Evolutionary conservation across 768 basidiomycete genomes (phyloP).

Genomic region (Termitomyces sp.): DNA sequence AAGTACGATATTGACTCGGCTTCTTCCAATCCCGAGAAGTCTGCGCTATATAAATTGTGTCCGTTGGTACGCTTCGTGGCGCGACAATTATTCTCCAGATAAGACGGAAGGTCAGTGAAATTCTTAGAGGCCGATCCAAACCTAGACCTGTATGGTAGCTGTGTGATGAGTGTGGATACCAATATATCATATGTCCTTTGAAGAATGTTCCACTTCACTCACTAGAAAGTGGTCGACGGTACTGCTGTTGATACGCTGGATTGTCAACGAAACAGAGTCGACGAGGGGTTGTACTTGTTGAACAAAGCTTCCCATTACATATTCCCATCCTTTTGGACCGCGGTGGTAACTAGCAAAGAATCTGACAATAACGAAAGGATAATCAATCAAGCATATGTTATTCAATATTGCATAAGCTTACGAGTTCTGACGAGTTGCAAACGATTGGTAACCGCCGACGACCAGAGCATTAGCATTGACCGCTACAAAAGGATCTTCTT

Average conservation of each 20-base stretch:
- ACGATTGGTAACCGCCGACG: constrained; percentile 47
- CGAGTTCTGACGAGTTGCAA: constrained; percentile 47
- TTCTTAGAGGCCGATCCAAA: constrained; percentile 38
- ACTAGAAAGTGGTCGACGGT: constrained; percentile 39
- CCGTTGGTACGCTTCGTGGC: constrained; percentile 45
- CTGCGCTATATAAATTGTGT: constrained; percentile 25
- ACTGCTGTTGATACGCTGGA: constrained; percentile 35
- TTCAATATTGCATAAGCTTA: constrained; percentile 14
- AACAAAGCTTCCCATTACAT: constrained; percentile 50
- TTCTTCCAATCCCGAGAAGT: constrained; percentile 7
- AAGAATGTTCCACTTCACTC: constrained; percentile 9
- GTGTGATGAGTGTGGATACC: neutral
- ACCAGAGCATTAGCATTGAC: constrained; percentile 44
- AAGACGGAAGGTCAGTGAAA: constrained; percentile 45
- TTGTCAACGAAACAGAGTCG: constrained; percentile 44
- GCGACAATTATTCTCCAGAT: constrained; percentile 47
- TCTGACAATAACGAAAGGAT: constrained; percentile 15
- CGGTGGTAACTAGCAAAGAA: constrained; percentile 43
- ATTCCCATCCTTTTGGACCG: constrained; percentile 31
- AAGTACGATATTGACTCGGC: constrained; percentile 26
- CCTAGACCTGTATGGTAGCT: constrained; percentile 57
- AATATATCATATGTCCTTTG: neutral
- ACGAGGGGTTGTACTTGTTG: constrained; percentile 44
- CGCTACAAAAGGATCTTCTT: constrained; percentile 41
- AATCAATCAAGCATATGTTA: neutral